A percentile compares a stretch with the other conserved stretches of the same genome.
phyloP scores from a whole-genome alignment of 2,329 filamentous ascomycete genomes.

The Bimuria novae-zelandiae region DNA sequence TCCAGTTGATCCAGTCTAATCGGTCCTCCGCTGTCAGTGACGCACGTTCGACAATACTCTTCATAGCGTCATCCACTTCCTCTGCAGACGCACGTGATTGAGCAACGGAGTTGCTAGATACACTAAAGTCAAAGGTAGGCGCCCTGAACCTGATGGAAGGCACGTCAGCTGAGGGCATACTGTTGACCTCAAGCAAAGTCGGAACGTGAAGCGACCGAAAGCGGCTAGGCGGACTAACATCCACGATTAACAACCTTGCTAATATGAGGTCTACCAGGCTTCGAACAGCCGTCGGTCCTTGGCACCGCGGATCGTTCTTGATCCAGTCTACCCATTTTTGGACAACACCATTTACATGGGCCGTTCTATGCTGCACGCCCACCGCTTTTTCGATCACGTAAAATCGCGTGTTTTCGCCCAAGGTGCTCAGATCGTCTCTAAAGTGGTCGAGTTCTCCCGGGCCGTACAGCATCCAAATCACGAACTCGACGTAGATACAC shows the following conservation, averaged over 20 bases:
- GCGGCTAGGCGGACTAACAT: not conserved
- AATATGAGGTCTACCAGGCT: conserved; percentile 10
- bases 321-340: conserved; percentile 17
- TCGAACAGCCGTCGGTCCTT: conserved; percentile 12
- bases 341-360: conserved; percentile 4
- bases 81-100: not conserved
- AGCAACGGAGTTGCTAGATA: not conserved
- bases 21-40: not conserved
- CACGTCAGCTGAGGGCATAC: not conserved
- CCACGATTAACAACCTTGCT: conserved; percentile 6
- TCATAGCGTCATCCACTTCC: not conserved
- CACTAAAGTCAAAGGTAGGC: not conserved
- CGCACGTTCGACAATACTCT: not conserved
- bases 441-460: conserved; percentile 5
- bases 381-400: not conserved
- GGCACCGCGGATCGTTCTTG: conserved; percentile 12
- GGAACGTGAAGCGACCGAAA: not conserved
- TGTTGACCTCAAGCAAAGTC: not conserved
- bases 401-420: conserved; percentile 2
- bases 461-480: conserved; percentile 21
- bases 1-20: not conserved
- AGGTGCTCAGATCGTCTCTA: not conserved
- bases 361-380: not conserved
- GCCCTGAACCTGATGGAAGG: too few species aligned
- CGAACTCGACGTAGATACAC: conserved; percentile 21